phyloP scores from a whole-genome alignment of 306 rosid genomes.

The Sicyos edulis region DNA sequence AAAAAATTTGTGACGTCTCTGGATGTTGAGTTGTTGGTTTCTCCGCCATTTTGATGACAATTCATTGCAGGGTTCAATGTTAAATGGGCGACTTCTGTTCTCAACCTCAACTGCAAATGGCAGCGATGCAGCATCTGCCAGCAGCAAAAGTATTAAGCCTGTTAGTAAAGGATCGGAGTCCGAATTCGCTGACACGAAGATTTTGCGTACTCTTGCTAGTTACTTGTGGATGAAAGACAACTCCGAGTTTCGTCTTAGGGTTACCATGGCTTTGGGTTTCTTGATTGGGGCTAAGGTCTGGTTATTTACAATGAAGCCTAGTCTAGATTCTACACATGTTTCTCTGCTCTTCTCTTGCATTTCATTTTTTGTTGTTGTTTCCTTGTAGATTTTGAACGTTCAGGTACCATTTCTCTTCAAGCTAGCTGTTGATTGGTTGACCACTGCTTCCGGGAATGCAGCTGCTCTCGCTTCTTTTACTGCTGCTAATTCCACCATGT shows the following conservation, averaged over 20 bases:
- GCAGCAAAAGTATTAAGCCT: constrained; percentile 22
- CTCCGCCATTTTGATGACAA: neutral
- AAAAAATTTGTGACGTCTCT: no score
- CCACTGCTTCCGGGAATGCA: constrained; percentile 58
- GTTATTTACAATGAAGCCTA: neutral
- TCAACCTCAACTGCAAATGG: constrained; percentile 31
- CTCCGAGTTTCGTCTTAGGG: constrained; percentile 64
- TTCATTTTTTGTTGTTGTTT: neutral
- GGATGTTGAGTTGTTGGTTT: neutral
- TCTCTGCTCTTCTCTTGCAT: neutral
- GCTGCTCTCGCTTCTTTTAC: constrained; percentile 52
- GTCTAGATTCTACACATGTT: neutral
- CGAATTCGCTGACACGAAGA: constrained; percentile 40
- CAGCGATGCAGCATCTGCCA: constrained; percentile 17
- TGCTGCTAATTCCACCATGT: constrained; percentile 47
- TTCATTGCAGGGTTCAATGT: constrained; percentile 23
- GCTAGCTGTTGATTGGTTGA: constrained; percentile 89
- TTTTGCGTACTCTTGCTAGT: constrained; percentile 72
- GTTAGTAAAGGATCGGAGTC: constrained; percentile 27
- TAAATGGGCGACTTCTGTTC: constrained; percentile 28
- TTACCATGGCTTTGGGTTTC: constrained; percentile 68
- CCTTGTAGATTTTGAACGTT: constrained; percentile 79
- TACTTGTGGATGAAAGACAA: constrained; percentile 94
- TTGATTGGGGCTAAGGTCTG: constrained; percentile 89
- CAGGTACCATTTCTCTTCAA: constrained; percentile 97